These are phyloP conservation scores for Lizanozyma gosingica DNA, from an alignment of 1,139 yeast genomes.

Conservation along the genomic window DNA sequence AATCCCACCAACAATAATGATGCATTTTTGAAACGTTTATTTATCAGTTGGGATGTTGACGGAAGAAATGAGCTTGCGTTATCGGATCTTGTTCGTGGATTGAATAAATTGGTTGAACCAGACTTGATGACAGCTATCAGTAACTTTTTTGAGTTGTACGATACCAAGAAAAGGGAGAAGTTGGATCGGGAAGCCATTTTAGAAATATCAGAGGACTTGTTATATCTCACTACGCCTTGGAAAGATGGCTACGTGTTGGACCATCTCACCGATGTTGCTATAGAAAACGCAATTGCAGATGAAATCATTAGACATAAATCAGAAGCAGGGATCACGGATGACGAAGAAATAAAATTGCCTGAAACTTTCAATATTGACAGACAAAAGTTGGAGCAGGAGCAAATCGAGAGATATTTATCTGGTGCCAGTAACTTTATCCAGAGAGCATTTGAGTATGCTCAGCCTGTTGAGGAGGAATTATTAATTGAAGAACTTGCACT, in stretches of 20 bases:
- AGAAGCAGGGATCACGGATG: conserved; percentile 11
- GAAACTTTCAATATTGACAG: conserved; percentile 52
- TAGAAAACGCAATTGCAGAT: conserved; percentile 61
- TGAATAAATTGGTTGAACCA: conserved; percentile 57
- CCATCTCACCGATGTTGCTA: conserved; percentile 46
- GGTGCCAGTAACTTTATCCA: conserved; percentile 86
- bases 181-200: conserved; percentile 75
- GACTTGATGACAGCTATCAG: conserved; percentile 78
- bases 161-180: conserved; percentile 47
- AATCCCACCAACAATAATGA: conserved; percentile 14
- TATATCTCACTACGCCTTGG: conserved; percentile 79
- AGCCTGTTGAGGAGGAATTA: conserved; percentile 40
- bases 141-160: conserved; percentile 71
- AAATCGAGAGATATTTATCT: conserved; percentile 70
- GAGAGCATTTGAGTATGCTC: conserved; percentile 85
- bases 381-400: conserved; percentile 57
- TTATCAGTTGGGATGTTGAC: conserved; percentile 60
- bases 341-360: conserved; percentile 43
- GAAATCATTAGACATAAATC: conserved; percentile 31
- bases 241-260: conserved; percentile 59
- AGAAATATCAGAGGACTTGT: conserved; percentile 76
- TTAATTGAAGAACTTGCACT: conserved; percentile 29
- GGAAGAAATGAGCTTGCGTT: conserved; percentile 50
- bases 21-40: conserved; percentile 55
- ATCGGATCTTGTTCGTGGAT: conserved; percentile 62